Evolutionary conservation across 1,139 yeast genomes (phyloP), one percentile per base, ranked within the genome.

Genomic region (Cylindricascospora bacillispora): DNA sequence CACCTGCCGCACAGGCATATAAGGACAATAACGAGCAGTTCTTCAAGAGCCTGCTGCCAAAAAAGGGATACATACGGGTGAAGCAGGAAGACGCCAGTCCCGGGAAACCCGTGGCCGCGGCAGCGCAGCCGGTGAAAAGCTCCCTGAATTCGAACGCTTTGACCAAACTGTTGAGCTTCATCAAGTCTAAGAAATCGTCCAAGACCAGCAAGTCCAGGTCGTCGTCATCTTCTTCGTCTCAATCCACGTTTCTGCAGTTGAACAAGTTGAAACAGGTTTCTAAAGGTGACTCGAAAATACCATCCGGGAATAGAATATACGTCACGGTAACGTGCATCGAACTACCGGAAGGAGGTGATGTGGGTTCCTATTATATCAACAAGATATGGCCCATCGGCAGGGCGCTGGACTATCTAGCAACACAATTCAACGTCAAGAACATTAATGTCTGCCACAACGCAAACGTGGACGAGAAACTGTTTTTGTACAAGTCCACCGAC

Each of bases 301-400:
- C 71, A 1, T 41, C 42, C 0, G 50, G 56, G 2, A 82, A 80
- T 43, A 59, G 93, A 33, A 56, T 80, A 0, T 75, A 79, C 45
- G 49, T 80, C 7, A 70, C 76, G 70, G 65, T 77, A 24, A 69
- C 66, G 40, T 59, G 68, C 3, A 61, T 72, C 31, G 61, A 62
- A n/a, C 35, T 47, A 21, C 56, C 58, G 13, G 51, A 52, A 6
- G 35, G 38, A 13, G 34, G 33, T 21, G 47, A 54, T 10, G 50
- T 47, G 6, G 54, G 45, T 12, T 26, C 35, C 1, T 31, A 52
- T 15, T 53, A 43, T 27, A 41, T 50, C 11, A 54, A 55, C 26
- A 49, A 50, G 24, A 43, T 50, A 3, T 77, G 89, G 82, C 76
- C 82, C 0, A 64, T 81, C 5, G 97, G 97, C 0, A 63, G 81